Conservation (phyloP, 1,284 basidiomycete genomes). For the Boletus semigastroideus region DNA sequence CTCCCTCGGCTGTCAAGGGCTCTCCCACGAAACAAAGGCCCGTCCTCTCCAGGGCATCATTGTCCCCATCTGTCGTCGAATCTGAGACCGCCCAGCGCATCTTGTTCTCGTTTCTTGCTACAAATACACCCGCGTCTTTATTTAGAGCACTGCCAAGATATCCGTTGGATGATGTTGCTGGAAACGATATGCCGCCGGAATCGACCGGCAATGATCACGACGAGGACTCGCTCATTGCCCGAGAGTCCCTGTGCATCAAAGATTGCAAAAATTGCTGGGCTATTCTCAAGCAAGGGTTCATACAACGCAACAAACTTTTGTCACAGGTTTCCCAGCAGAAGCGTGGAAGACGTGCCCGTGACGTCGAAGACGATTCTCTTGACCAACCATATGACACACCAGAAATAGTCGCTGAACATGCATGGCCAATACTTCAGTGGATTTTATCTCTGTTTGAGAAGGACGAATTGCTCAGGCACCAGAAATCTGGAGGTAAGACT, state of each 20-base stretch:
- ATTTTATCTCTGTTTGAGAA: constrained; percentile 62
- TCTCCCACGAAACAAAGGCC: constrained; percentile 32
- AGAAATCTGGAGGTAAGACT: constrained; percentile 27
- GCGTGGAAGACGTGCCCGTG: constrained; percentile 22
- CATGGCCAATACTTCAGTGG: constrained; percentile 69
- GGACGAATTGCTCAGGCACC: constrained; percentile 47
- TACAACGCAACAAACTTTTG: constrained; percentile 36
- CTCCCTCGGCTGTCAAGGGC: constrained; percentile 41
- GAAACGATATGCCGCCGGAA: constrained; percentile 9
- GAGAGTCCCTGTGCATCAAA: constrained; percentile 50
- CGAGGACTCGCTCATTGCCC: constrained; percentile 56
- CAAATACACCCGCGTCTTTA: constrained; percentile 55
- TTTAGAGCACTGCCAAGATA: constrained; percentile 57
- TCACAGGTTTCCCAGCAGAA: constrained; percentile 36
- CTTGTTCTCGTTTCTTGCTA: constrained; percentile 54
- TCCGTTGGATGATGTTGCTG: constrained; percentile 15
- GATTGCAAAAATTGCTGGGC: constrained; percentile 61
- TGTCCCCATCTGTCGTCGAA: constrained; percentile 45
- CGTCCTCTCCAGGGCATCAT: constrained; percentile 33
- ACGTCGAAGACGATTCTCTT: constrained; percentile 26
- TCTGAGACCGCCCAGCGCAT: constrained; percentile 52
- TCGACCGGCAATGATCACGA: constrained; percentile 35
- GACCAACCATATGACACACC: constrained; percentile 30
- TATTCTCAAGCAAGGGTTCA: constrained; percentile 55
- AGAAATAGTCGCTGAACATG: constrained; percentile 50